Evolutionary conservation across 2,329 filamentous ascomycete genomes (phyloP), one percentile per base, ranked within the genome.

Genomic region (Penicillium psychrosexuale): DNA sequence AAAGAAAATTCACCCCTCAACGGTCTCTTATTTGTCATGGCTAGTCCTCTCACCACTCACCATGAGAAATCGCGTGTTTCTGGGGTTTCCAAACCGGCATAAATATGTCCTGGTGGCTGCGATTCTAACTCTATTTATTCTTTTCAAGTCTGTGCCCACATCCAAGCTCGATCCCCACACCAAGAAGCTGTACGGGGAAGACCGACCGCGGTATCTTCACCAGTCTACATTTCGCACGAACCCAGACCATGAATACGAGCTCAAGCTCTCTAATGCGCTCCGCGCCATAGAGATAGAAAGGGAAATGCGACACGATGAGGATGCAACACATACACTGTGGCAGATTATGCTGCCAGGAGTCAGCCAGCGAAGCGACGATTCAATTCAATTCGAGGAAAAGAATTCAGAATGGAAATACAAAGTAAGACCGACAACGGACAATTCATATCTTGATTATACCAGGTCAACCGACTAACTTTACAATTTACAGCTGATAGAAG

Each of bases 361-460:
- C 15, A 47, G 40, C 4, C 46, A 60, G 4, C 58, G 68, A 42
- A 61, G 63, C 1, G 44, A 59, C 0, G 68, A 71, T 42, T 71
- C 69, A 3, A 46, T 64, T 2, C 33, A 47, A 3, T 65, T 72
- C 17, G 60, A 70, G 47, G 36, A 64, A 12, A 49, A 48, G n/a
- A 72, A 72, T 27, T 22, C 48, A 0, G 66, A 64, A 8, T 72
- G 69, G 69, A 51, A 56, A 4, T 70, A 71, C 30, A 55, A 56
- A 15, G 69, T 70, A 49, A 53, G 64, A 13, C 30, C 7, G 11
- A 22, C 1, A n/a, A 22, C 2, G 4, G 34, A 33, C 3, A 34
- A 3, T 8, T 27, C 15, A 27, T 15, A 5, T 11, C 3, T 34
- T 1, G 7, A 5, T 24, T 11, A 31, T 28, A 27, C 27, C 24